Percentiles rank a stretch among this genome's conserved stretches.
These are phyloP conservation scores for Corinectria fuckeliana DNA, from an alignment of 2,329 filamentous ascomycete genomes.

Conservation along the genomic window DNA sequence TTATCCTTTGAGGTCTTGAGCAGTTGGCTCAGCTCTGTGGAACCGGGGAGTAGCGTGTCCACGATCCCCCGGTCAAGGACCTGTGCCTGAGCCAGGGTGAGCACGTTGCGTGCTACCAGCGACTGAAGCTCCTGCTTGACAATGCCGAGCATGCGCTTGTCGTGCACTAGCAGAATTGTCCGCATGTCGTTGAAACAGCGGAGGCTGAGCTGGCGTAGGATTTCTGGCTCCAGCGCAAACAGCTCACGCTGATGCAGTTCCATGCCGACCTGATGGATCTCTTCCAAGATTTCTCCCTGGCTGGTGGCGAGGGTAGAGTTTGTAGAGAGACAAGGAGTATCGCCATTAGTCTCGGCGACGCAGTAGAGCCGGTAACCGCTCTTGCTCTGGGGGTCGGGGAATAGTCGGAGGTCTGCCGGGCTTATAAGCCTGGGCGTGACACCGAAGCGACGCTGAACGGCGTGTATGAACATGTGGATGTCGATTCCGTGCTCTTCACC, in stretches of 20 bases:
- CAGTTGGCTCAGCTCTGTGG: conserved; percentile 33
- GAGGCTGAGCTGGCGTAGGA: conserved; percentile 45
- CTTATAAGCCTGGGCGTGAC: conserved; percentile 43
- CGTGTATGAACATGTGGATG: conserved; percentile 47
- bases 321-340: background rate
- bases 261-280: conserved; percentile 47
- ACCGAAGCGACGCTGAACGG: conserved; percentile 37
- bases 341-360: conserved; percentile 17
- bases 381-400: conserved; percentile 33
- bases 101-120: conserved; percentile 33
- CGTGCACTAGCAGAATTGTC: conserved; percentile 49
- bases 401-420: conserved; percentile 43
- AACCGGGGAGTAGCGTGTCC: conserved; percentile 45
- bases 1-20: conserved; percentile 13
- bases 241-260: conserved; percentile 50
- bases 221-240: conserved; percentile 36
- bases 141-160: conserved; percentile 52
- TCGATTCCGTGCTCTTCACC: conserved; percentile 47
- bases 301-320: conserved; percentile 21
- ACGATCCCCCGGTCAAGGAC: conserved; percentile 39
- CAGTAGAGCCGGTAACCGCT: conserved; percentile 42
- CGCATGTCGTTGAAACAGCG: conserved; percentile 51
- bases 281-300: conserved; percentile 39
- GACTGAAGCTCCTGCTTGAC: conserved; percentile 43
- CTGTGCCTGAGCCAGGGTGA: conserved; percentile 38